Evolutionary conservation across 257 asterid genomes (phyloP).

Genomic region (Nicotiana otophora): DNA sequence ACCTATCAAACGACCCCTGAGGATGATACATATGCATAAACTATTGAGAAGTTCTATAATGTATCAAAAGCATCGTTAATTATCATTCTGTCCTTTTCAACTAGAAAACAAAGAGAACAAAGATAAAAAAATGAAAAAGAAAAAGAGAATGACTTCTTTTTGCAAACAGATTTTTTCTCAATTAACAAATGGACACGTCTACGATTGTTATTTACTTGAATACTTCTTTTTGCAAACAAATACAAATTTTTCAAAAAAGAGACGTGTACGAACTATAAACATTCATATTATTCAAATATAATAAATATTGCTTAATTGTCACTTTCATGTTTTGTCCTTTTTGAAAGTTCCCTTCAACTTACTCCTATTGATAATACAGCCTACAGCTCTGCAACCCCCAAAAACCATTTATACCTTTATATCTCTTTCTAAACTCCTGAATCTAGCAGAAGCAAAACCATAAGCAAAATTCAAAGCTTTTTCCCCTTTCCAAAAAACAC

Average conservation of each 20-base stretch:
- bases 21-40: too few species aligned
- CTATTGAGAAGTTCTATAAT: not conserved
- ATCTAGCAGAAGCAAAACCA: not conserved
- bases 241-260: not conserved
- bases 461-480: not conserved
- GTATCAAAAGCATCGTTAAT: not conserved
- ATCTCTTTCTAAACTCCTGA: not conserved
- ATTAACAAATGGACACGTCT: not conserved
- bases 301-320: not conserved
- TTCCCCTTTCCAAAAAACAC: not conserved
- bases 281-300: not conserved
- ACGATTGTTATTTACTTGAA: not conserved
- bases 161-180: not conserved
- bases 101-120: not conserved
- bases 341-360: not conserved
- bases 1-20: too few species aligned
- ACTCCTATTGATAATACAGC: not conserved
- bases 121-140: not conserved
- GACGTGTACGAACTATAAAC: not conserved
- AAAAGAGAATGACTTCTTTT: not conserved
- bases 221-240: not conserved
- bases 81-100: not conserved
- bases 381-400: not conserved
- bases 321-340: not conserved
- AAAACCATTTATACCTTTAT: not conserved